Evolutionary conservation across 805 yeast genomes (phyloP), one percentile per base, ranked within the genome.

Genomic region (Tetrapisispora arboricola): DNA sequence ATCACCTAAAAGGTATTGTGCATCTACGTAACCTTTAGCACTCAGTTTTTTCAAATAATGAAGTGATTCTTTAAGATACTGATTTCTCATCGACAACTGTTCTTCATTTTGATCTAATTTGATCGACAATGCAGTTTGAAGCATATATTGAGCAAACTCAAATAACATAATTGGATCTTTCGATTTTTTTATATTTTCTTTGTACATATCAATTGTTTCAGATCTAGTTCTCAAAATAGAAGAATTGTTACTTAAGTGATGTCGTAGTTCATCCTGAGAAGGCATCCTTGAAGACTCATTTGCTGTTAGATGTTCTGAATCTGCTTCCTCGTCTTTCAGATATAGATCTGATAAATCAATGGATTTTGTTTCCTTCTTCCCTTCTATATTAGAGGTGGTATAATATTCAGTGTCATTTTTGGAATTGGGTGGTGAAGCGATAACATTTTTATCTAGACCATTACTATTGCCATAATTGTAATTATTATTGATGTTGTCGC

Each of bases 1-100:
- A 61, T 90, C 97, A n/a, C 79, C 98, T 24, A 92, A 65, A 21
- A 88, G 68, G 55, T 90, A 92, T 60, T 92, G 97, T 0, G 97
- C 94, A 40, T 90, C 95, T 1, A 80, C 71, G 50, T 79, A 81
- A 6, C 95, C 94, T 47, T 81, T 79, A 43, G 83, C 87, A 16
- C 87, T 68, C 33, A 88, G 70, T 49, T 75, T 76, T 49, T 76
- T 79, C 48, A 88, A 68, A 49, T 83, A 80, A 42, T 68, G 67
- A 17, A 73, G 67, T 0, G 96, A 90, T 57, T 92, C 96, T 51
- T 82, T 80, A 30, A 87, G 65, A 41, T 84, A 74, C 30, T 76
- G 75, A 31, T 64, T 64, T 49, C 70, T 73, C 52, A 72, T 61
- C 15, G 63, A 7, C 18, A 13, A 7, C 8, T 21, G 17, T 9